Evolutionary conservation across 495 filamentous ascomycete genomes (phyloP), one percentile per base, ranked within the genome.

Genomic region (Pseudoneurospora amorphoporcata): DNA sequence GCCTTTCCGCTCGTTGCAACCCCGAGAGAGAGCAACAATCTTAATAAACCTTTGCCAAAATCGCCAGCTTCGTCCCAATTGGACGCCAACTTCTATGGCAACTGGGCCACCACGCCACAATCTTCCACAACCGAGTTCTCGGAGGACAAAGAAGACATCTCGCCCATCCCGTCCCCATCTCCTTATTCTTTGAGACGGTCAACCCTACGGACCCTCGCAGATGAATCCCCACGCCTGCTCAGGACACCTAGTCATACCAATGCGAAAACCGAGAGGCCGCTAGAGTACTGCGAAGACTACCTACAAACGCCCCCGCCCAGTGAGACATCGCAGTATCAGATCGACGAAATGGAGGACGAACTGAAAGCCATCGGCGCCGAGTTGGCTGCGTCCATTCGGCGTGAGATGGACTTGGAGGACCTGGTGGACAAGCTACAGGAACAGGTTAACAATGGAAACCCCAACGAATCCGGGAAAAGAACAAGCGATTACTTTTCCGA

Each of bases 401-500:
- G 95, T 75, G 95, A 99, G 84, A 94, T 99, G 90, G 95, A 99
- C 76, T 81, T 99, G 68, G 95, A 99, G 79, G 96, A 99, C 77
- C 83, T 98, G 65, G 90, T 98, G 3, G 95, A 99, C 73, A 86
- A 91, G 71, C 81, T 96, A 76, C 94, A 97, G 80, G 82, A 88
- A 41, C 94, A 97, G 75, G 87, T 89, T 71, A 85, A 84, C 43
- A 88, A 86, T 73, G 53, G 29, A 14, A 65, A 65, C 29, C 80
- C 85, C 5, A 83, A 88, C 68, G 85, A 82, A n/a, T 86, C 88
- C 3, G 90, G 89, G 73, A 90, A 90, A 78, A 88, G 95, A 70
- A 97, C 94, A 4, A 99, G 95, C 80, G 95, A 99, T 81, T 98
- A 99, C 82, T 99, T 94, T 79, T 99, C 95, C 0, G 95, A 99